These are phyloP conservation scores for Bipolaris zeicola DNA, from an alignment of 2,329 filamentous ascomycete genomes.

Conservation along the genomic window DNA sequence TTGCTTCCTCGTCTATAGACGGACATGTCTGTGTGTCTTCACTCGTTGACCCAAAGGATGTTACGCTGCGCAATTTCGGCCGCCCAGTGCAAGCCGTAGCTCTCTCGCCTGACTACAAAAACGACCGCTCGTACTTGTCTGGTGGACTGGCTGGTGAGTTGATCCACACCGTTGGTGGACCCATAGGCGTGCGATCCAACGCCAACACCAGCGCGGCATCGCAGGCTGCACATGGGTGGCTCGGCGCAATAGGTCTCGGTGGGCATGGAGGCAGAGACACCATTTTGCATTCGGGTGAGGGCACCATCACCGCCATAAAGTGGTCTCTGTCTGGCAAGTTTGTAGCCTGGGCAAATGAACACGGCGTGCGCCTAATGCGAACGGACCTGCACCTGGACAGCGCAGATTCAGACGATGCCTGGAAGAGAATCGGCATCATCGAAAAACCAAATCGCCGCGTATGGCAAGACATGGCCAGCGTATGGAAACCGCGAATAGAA, in stretches of 20 bases:
- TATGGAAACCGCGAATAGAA: constrained; percentile 90
- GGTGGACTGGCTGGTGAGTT: constrained; percentile 87
- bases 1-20: constrained; percentile 92
- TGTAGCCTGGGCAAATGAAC: constrained; percentile 93
- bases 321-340: constrained; percentile 94
- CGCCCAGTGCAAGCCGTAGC: constrained; percentile 90
- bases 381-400: constrained; percentile 81
- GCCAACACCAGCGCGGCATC: constrained; percentile 88
- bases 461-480: constrained; percentile 95
- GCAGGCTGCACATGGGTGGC: constrained; percentile 85
- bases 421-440: constrained; percentile 93
- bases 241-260: constrained; percentile 84
- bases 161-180: constrained; percentile 82
- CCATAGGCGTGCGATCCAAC: constrained; percentile 76
- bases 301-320: constrained; percentile 86
- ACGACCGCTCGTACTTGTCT: constrained; percentile 85
- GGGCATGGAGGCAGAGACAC: constrained; percentile 81
- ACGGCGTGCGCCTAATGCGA: constrained; percentile 97
- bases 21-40: constrained; percentile 94
- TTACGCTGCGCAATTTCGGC: constrained; percentile 89
- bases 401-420: constrained; percentile 78
- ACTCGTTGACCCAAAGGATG: constrained; percentile 84
- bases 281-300: constrained; percentile 88
- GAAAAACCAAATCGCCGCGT: constrained; percentile 83
- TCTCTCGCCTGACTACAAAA: constrained; percentile 93